Conservation (phyloP, 2,329 filamentous ascomycete species). For the Alternaria triticimaculans region DNA sequence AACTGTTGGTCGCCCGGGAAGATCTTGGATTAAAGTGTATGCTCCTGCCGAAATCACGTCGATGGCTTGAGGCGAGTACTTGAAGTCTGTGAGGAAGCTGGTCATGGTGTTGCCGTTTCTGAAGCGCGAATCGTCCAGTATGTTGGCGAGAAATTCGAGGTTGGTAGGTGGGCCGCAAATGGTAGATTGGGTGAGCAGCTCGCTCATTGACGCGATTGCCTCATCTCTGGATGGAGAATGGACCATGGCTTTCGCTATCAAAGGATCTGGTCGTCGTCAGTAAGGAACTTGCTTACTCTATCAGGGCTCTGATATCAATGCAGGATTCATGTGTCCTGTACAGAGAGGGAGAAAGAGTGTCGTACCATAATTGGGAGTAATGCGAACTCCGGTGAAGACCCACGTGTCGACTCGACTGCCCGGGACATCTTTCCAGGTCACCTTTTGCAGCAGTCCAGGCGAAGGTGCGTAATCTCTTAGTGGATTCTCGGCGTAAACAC, state of each 20-base stretch:
- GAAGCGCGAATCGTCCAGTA: conserved; percentile 58
- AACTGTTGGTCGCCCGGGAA: conserved; percentile 62
- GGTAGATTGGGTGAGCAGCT: conserved; percentile 53
- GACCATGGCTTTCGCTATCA: conserved; percentile 66
- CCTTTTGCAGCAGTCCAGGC: conserved; percentile 64
- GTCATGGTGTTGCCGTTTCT: conserved; percentile 62
- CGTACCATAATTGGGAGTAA: conserved; percentile 63
- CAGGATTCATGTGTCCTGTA: not conserved
- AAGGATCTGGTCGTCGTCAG: conserved; percentile 47
- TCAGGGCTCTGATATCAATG: not conserved
- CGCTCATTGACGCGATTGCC: conserved; percentile 54
- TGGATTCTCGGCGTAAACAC: conserved; percentile 66
- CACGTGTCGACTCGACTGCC: conserved; percentile 68
- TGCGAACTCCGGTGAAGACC: conserved; percentile 63
- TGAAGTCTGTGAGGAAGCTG: conserved; percentile 61
- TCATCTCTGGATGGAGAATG: conserved; percentile 53
- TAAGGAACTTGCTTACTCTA: not conserved
- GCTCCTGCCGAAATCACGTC: conserved; percentile 64
- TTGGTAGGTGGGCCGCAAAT: conserved; percentile 65
- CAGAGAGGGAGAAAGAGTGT: not conserved
- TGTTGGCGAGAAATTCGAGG: conserved; percentile 61
- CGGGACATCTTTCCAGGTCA: conserved; percentile 60
- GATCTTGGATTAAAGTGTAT: conserved; percentile 66
- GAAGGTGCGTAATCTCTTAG: conserved; percentile 64
- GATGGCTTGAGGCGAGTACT: conserved; percentile 59